Base-by-base conservation (phyloP, 129 eudicot genomes). In the Helichrysum umbraculigerum region DNA sequence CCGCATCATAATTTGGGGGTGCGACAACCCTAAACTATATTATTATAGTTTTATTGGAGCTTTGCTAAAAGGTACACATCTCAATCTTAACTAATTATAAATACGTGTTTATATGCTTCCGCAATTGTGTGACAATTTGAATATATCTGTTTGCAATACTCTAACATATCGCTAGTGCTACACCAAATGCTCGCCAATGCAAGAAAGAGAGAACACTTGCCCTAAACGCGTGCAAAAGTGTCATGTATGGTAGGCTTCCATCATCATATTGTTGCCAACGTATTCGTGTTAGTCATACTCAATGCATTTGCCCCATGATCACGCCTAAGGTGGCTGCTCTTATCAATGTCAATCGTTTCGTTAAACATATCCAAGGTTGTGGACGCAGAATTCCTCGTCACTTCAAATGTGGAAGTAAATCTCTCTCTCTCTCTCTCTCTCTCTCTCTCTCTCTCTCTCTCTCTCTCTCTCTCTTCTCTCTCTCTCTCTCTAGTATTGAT, bases 331-430 rank as follows among this genome's bases (percentile, higher is more conserved):
- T 88, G 57, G 79, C 76, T 39, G 80, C 86, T 7, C 82, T 86
- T 0, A 21, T 88, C 30, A 39, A 88, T 10, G 73, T 65, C 68
- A 71, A 78, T 8, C 74, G 64, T 1, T 76, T 78, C 30, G 29
- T 78, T 20, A 70, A 79, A 44, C 82, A 85, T 35, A 34, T 88
- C 17, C 52, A 83, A 78, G 85, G 84, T 62, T 88, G 92, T 72
- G 92, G 92, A 33, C 79, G 92, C 14, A 78, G 66, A 14, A 60
- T 87, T 51, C 89, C 92, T 83, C 92, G 54, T 58, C 84, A 80
- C 66, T 85, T 76, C 86, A 81, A 81, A 72, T 83, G 90, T 33
- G 90, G 90, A 42, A 81, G 90, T 86, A 86, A 83, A n/a, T n/a
- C n/a, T n/a, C n/a, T n/a, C n/a, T n/a, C 2, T 21, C 3, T 5